Percentiles rank a stretch among this genome's conserved stretches.
These are phyloP conservation scores for Neonectria sp. DNA, from an alignment of 2,329 filamentous ascomycete species.

Conservation along the genomic window DNA sequence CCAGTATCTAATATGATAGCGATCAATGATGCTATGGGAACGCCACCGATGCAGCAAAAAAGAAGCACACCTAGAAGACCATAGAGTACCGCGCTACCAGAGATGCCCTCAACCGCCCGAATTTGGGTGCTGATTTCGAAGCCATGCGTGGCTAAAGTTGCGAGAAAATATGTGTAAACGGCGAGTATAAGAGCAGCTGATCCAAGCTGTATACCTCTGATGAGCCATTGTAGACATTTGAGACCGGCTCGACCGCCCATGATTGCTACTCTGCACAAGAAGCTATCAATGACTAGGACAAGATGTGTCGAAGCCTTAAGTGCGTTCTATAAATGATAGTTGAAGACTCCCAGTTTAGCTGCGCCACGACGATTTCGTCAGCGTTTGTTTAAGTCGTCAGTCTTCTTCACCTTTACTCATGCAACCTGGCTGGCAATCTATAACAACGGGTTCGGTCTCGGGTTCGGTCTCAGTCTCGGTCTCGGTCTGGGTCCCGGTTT, in stretches of 20 bases:
- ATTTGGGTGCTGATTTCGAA: slow-evolving; percentile 73
- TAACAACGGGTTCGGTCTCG: background rate
- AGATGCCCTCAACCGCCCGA: slow-evolving; percentile 82
- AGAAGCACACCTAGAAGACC: slow-evolving; percentile 78
- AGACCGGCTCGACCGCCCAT: slow-evolving; percentile 60
- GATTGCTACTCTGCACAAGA: background rate
- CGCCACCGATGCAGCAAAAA: slow-evolving; percentile 83
- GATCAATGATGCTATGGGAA: slow-evolving; percentile 78
- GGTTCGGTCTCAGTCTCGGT: background rate
- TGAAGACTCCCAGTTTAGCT: background rate
- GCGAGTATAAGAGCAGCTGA: slow-evolving; percentile 80
- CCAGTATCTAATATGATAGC: slow-evolving; percentile 81
- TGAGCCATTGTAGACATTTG: slow-evolving; percentile 75
- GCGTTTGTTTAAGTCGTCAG: background rate
- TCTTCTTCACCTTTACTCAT: background rate
- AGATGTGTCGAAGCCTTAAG: background rate
- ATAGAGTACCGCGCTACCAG: slow-evolving; percentile 82
- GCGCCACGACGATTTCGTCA: too few relatives aligned
- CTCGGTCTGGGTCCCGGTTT: background rate
- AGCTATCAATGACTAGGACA: background rate
- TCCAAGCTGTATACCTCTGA: slow-evolving; percentile 81
- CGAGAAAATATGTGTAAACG: slow-evolving; percentile 87
- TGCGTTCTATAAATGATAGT: background rate
- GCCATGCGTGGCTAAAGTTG: slow-evolving; percentile 76
- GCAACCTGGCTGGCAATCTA: background rate